These are phyloP conservation scores for Gnaphalium uliginosum DNA, from an alignment of 129 eudicot genomes.

Conservation along the genomic window DNA sequence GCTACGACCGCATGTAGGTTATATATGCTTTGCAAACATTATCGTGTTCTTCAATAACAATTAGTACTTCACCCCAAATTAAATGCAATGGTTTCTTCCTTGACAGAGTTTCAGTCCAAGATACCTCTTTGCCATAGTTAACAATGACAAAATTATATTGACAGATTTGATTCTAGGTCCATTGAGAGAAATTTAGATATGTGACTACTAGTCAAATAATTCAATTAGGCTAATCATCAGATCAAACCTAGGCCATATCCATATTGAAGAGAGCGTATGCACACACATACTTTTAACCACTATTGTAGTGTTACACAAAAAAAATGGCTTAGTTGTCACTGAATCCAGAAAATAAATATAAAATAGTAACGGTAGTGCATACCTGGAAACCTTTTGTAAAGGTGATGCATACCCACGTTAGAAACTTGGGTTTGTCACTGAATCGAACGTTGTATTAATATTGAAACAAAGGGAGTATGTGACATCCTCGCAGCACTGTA, in stretches of 20 bases:
- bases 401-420: background rate
- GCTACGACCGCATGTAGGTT: slow-evolving; percentile 85
- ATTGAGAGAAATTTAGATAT: background rate
- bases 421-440: background rate
- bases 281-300: background rate
- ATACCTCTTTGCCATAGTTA: slow-evolving; percentile 15
- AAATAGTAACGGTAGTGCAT: background rate
- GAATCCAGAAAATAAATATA: background rate
- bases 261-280: background rate
- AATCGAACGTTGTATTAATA: slow-evolving; percentile 17
- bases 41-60: background rate
- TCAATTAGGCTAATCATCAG: background rate
- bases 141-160: background rate
- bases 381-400: background rate
- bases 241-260: background rate
- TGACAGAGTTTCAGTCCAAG: background rate
- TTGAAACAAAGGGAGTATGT: slow-evolving; percentile 4
- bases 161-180: background rate
- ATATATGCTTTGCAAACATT: slow-evolving; percentile 8
- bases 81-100: slow-evolving; percentile 16
- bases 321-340: background rate
- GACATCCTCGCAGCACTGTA: slow-evolving; percentile 11
- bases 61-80: slow-evolving; percentile 11
- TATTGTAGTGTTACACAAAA: background rate
- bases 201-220: slow-evolving; percentile 13